Base-by-base conservation (phyloP, 108 stramenopile genomes). In the Cylindrotheca closterium region DNA sequence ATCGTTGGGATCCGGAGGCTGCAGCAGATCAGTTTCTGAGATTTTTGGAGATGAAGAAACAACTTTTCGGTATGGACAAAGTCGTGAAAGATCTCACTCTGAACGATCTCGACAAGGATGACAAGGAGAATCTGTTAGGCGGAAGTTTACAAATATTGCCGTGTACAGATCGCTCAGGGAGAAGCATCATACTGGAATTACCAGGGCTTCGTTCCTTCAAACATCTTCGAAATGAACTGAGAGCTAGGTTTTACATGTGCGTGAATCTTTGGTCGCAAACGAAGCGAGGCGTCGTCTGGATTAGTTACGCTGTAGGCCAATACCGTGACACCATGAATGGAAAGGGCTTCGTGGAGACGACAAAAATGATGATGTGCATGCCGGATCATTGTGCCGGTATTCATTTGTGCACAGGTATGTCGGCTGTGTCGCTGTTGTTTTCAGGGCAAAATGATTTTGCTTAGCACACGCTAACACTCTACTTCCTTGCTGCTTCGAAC, bases 121-220 rank as follows among this genome's bases (percentile, higher is more conserved):
- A 60, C 31, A 29, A 28, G 33, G 3, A 32, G 12, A 33, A 27
- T 30, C 22, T 60, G 8, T 1, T 42, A 7, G n/a, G 10, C 1
- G 68, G 59, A 22, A 32, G 49, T 2, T 30, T 69, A 18, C 74
- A 69, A 34, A 46, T 75, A 1, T 29, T 75, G 2, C 68, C 74
- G 7, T 46, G 28, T 21, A 32, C 66, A 30, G 74, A 75, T 65
- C 56, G 64, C 32, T 55, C 68, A 7, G 74, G 74, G 23, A 62
- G 74, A 50, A 45, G 46, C 1, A 46, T 75, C 15, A 15, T 42
- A 10, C 15, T 42, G 7, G 37, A 42, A 15, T 42, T 7, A 7
- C 37, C 37, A 42, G 37, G 37, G 15, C 10, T 42, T 15, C 37
- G 37, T 42, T 15, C 37, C 7, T 10, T 10, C 10, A 42, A 42